These are phyloP conservation scores for Silene coronaria DNA, from an alignment of 179 eudicot species.

Conservation along the genomic window DNA sequence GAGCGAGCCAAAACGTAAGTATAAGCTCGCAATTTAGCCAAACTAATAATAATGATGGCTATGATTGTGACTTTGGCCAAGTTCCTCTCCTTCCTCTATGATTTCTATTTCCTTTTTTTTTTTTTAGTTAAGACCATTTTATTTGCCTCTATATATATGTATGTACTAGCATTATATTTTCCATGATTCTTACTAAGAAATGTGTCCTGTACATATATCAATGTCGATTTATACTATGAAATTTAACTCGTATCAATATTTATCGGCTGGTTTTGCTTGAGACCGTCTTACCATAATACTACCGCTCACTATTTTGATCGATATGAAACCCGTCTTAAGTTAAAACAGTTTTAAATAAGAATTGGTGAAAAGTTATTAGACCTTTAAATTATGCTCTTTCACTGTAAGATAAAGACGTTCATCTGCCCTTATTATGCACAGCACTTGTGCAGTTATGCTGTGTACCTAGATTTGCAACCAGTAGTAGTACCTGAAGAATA, in stretches of 20 bases:
- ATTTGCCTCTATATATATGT: neutral
- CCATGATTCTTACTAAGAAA: neutral
- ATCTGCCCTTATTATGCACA: neutral
- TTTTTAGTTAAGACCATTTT: neutral
- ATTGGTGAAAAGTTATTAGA: neutral
- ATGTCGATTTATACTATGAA: too few relatives aligned
- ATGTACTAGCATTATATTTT: neutral
- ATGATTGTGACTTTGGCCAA: constrained; percentile 28
- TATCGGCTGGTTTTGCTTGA: too few relatives aligned
- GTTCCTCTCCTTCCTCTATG: constrained; percentile 33
- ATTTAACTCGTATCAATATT: too few relatives aligned
- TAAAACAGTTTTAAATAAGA: too few relatives aligned
- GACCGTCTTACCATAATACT: too few relatives aligned
- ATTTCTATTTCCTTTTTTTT: neutral
- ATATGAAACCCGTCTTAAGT: too few relatives aligned
- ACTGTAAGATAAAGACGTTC: constrained; percentile 12
- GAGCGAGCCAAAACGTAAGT: constrained; percentile 14
- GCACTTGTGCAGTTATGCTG: neutral
- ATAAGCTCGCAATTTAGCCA: constrained; percentile 26
- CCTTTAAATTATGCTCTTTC: neutral
- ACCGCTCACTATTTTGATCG: too few relatives aligned
- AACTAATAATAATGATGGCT: constrained; percentile 11
- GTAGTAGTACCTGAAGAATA: constrained; percentile 15
- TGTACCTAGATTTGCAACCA: neutral
- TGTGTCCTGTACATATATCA: neutral